Percentiles rank a stretch among this genome's conserved stretches.
Conservation (phyloP, 1,284 basidiomycete genomes). For the Coniophora puteana region DNA sequence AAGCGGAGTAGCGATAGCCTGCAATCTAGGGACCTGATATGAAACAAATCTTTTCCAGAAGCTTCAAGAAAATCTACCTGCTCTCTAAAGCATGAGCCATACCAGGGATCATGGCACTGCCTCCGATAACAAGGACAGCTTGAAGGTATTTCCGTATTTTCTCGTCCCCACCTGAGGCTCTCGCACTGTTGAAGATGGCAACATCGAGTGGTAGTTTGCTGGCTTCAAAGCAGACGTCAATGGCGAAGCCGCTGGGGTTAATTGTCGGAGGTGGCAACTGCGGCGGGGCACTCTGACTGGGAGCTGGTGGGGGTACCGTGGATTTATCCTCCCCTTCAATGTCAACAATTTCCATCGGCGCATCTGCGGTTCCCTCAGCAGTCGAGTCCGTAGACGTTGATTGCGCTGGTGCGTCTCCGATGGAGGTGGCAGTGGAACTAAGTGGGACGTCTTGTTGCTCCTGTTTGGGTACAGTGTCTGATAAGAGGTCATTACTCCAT, state of each 20-base stretch:
- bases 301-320: constrained; percentile 15
- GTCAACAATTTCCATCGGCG: constrained; percentile 45
- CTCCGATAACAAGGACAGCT: constrained; percentile 87
- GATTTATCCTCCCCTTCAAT: constrained; percentile 46
- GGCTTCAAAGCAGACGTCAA: constrained; percentile 83
- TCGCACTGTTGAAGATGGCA: constrained; percentile 89
- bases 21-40: constrained; percentile 45
- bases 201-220: constrained; percentile 91
- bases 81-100: constrained; percentile 78
- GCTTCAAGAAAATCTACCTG: constrained; percentile 45
- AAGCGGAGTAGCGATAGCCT: constrained; percentile 82
- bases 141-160: constrained; percentile 88
- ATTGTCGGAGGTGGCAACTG: constrained; percentile 17
- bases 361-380: constrained; percentile 30
- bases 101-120: constrained; percentile 70
- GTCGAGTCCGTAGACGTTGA: constrained; percentile 6
- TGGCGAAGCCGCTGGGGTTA: constrained; percentile 34
- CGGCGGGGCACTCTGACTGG: constrained; percentile 14
- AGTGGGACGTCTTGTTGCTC: constrained; percentile 31
- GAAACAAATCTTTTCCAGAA: constrained; percentile 4
- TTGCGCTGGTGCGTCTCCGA: constrained; percentile 16
- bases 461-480: constrained; percentile 25
- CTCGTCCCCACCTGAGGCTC: constrained; percentile 83
- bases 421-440: constrained; percentile 28
- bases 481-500: constrained; percentile 18